A percentile compares a stretch with the other conserved stretches of the same genome.
These are phyloP conservation scores for Rhodomyrtus psidioides DNA, from an alignment of 441 rosid genomes.

Conservation along the genomic window DNA sequence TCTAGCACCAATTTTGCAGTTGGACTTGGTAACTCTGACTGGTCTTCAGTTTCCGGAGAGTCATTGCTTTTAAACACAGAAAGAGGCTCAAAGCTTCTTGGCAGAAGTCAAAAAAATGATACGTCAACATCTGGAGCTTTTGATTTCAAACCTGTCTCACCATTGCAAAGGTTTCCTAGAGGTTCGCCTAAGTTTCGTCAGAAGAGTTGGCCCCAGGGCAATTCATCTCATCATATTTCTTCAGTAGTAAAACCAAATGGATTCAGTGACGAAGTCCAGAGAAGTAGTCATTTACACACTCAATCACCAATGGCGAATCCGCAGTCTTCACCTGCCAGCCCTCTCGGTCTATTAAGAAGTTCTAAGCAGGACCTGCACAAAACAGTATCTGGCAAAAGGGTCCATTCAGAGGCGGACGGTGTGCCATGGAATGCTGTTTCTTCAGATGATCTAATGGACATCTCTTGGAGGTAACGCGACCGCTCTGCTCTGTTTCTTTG, in stretches of 20 bases:
- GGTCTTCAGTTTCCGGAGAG: slow-evolving; percentile 32
- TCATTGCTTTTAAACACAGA: slow-evolving; percentile 28
- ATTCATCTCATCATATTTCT: slow-evolving; percentile 22
- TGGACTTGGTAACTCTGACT: slow-evolving; percentile 16
- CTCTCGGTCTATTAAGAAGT: slow-evolving; percentile 21
- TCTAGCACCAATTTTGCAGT: slow-evolving; percentile 14
- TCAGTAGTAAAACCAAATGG: slow-evolving; percentile 44
- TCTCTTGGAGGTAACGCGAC: slow-evolving; percentile 43
- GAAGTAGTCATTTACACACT: slow-evolving; percentile 25
- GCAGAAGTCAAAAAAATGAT: slow-evolving; percentile 24
- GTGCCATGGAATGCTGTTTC: slow-evolving; percentile 18
- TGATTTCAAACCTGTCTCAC: slow-evolving; percentile 21
- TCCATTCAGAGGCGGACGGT: slow-evolving; percentile 27
- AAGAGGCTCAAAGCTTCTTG: slow-evolving; percentile 26
- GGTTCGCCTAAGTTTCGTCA: slow-evolving; percentile 17
- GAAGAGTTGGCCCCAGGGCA: slow-evolving; percentile 19
- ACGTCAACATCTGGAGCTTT: slow-evolving; percentile 22
- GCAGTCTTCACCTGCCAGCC: slow-evolving; percentile 25
- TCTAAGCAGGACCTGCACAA: slow-evolving; percentile 18
- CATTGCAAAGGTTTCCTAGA: slow-evolving; percentile 26
- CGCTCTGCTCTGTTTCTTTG: not conserved
- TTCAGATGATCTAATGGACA: slow-evolving; percentile 42
- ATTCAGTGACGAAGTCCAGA: slow-evolving; percentile 22
- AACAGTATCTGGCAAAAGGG: slow-evolving; percentile 27
- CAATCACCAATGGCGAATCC: slow-evolving; percentile 26